Percentiles rank a stretch among this genome's conserved stretches.
phyloP scores from a whole-genome alignment of 768 basidiomycete genomes.

The Asterophora parasitica region DNA sequence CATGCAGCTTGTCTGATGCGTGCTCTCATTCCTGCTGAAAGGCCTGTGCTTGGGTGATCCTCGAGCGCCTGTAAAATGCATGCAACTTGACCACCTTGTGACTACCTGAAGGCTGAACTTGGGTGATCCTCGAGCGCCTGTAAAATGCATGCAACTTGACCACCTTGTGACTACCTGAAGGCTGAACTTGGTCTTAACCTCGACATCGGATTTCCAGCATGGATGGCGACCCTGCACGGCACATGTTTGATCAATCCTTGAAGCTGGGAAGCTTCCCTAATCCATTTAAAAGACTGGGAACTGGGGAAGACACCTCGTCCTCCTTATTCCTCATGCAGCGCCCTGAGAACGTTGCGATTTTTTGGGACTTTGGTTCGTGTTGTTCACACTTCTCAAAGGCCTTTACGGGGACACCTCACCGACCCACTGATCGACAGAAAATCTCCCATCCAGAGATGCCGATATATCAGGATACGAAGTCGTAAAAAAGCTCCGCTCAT shows the following conservation, averaged over 20 bases:
- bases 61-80: no score
- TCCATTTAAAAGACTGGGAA: no score
- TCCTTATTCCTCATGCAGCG: conserved; percentile 27
- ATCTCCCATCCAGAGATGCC: conserved; percentile 29
- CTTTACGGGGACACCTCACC: no score
- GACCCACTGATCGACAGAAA: conserved; percentile 22
- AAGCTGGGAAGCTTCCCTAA: no score
- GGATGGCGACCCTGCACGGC: conserved; percentile 4
- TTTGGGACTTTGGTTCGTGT: conserved; percentile 25
- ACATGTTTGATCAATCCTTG: conserved; percentile 4
- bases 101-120: no score
- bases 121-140: no score
- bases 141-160: no score
- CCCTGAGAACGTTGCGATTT: conserved; percentile 34
- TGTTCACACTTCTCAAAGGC: neutral
- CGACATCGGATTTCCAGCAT: conserved; percentile 1
- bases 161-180: no score
- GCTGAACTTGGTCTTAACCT: neutral
- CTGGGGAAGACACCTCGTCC: neutral
- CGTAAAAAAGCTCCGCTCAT: conserved; percentile 36
- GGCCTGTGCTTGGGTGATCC: no score
- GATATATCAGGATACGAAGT: conserved; percentile 36
- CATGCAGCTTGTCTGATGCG: no score
- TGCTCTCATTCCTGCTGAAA: no score
- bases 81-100: no score